These are phyloP conservation scores for Elongisporangium undulatum DNA, from an alignment of 352 stramenopile species.

Conservation along the genomic window DNA sequence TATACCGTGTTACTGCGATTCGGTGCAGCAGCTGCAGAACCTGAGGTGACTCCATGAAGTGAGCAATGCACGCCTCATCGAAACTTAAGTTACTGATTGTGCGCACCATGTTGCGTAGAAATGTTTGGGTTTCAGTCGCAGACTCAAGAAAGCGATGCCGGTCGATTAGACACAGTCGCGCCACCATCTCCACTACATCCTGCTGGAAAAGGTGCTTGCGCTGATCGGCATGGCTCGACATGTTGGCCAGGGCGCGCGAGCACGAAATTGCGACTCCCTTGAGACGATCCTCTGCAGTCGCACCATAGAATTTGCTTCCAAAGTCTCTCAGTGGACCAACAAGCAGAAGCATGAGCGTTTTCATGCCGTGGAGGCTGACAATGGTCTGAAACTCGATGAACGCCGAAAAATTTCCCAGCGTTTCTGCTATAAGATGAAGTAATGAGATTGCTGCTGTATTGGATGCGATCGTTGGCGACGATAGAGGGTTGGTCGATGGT, in stretches of 20 bases:
- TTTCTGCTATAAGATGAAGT: constrained; percentile 47
- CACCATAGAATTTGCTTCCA: constrained; percentile 27
- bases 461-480: constrained; percentile 5
- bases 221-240: constrained; percentile 62
- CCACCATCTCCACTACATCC: constrained; percentile 52
- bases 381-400: constrained; percentile 57
- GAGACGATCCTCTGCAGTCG: constrained; percentile 34
- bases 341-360: constrained; percentile 46
- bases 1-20: constrained; percentile 12
- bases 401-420: constrained; percentile 63
- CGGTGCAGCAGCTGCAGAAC: constrained; percentile 46
- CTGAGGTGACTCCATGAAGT: constrained; percentile 55
- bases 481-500: background rate
- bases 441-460: constrained; percentile 16
- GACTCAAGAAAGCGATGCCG: constrained; percentile 17
- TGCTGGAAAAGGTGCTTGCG: constrained; percentile 38
- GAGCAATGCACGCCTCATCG: constrained; percentile 30
- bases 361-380: constrained; percentile 42
- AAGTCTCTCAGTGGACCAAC: constrained; percentile 39
- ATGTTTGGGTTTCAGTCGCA: constrained; percentile 18
- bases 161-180: constrained; percentile 42
- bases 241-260: constrained; percentile 58
- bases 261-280: constrained; percentile 38
- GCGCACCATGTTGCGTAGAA: constrained; percentile 53
- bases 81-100: constrained; percentile 67